Evolutionary conservation across 768 basidiomycete genomes (phyloP), one percentile per base, ranked within the genome.

Genomic region (Lyophyllum atratum): DNA sequence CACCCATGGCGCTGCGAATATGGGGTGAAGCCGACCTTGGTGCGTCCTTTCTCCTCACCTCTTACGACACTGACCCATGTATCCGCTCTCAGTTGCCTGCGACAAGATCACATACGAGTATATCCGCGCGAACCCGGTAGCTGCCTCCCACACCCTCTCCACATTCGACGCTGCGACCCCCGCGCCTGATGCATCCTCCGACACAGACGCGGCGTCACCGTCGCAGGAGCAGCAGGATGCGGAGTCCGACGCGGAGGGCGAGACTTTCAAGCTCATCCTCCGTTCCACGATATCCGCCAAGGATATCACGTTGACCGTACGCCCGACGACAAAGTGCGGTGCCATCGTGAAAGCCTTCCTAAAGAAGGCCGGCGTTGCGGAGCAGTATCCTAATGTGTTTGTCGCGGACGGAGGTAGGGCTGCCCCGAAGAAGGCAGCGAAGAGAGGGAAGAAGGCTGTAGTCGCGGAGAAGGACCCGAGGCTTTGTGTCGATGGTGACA

Each of bases 261-360:
- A 84, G 55, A 87, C 76, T 28, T 81, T 92, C 73, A 89, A 85
- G 59, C 76, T 93, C 25, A 74, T 81, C 37, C 67, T 93, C 10
- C 88, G 88, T 17, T 89, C 89, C 1, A 72, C 72, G 10, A 57
- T 70, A 19, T 45, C 54, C n/a, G 79, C 76, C 17, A 85, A 81
- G 55, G 80, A 83, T 37, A 78, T 92, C 46, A 77, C 79, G 1
- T 75, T 93, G 29, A 86, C 79, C 2, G 91, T 92, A 6, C 86
- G 89, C 7, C 80, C 83, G 7, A 87, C 86, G 19, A 90, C 91
- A 19, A 91, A 82, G 53, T 92, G 90, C 54, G 86, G 85, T 14
- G 83, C 86, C 0, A 89, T 93, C 53, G 81, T 93, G 49, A 82
- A 81, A 62, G 89, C 87, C 0, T 93, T 88, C 69, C 73, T 93